Base-by-base conservation (phyloP, 192 early-diverging fungal species). In the Coemansia sp. region DNA sequence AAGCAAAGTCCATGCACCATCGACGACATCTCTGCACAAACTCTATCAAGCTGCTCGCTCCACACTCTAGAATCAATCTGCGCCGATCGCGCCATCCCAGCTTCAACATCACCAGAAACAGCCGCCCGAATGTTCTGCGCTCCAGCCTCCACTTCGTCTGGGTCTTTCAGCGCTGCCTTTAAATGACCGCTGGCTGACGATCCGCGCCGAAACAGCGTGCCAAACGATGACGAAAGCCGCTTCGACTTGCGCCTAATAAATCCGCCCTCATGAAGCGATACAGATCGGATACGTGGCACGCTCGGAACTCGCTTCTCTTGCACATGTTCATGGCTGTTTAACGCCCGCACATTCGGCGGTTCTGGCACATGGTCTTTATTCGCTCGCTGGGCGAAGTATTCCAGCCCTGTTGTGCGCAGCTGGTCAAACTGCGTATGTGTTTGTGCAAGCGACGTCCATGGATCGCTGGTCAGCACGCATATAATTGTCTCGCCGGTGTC, bases 231-330 rank as follows among this genome's bases (percentile, higher is more conserved):
- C 0, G 76, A 73, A 3, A 73, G 39, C 27, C 67, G 66, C 57
- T 70, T 79, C 10, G 76, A 79, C n/a, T 57, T 57, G 35, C 76
- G 76, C 14, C 62, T 59, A 32, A 74, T 9, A 60, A 74, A 47
- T 35, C 55, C 50, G 2, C 64, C 65, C 2, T 70, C 77, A 38
- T 67, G 53, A 9, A 63, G 21, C 7, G 76, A 79, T 4, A 49
- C 60, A 0, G 76, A 62, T 1, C 70, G 70, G 6, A 55, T 32
- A 10, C 76, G 67, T 7, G 53, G 61, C 27, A 55, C 14, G 23
- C 23, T 49, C 1, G 52, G 24, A 14, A 14, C 4, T 8, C 39
- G 51, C 24, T 43, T 27, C 17, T 5, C 12, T 8, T 10, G 12
- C 21, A 12, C 1, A 5, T 22, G 17, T 24, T 57, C 60, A 22